Evolutionary conservation across 148 eudicot species (phyloP), one percentile per base, ranked within the genome.

Genomic region (Chenopodium album): DNA sequence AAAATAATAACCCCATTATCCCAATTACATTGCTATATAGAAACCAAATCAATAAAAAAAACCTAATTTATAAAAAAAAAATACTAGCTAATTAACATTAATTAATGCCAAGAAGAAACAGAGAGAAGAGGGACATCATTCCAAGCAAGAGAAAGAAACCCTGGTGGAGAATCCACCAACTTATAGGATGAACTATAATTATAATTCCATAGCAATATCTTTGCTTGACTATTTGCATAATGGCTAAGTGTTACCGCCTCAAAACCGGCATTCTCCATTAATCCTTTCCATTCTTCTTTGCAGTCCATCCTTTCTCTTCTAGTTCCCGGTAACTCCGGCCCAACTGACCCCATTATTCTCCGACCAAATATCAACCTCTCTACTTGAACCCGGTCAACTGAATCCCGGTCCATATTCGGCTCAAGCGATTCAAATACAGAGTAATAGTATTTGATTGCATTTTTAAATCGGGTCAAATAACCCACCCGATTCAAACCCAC

Each of bases 91-190:
- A 26, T 60, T 76, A 54, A 60, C 26, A 26, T 44, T 12, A 72
- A 82, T 85, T 83, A 95, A 83, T 82, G 92, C 99, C 99, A 96
- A 17, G 98, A 90, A 20, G 99, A 96, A 77, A 96, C 90, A 73
- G 95, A 89, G 72, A 96, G 89, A 4, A 96, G 82, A 50, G 91
- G 90, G 28, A 91, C 89, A 84, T 89, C 87, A 44, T 91, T 90
- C 99, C 99, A 96, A 54, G 93, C 92, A 7, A 96, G 87, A 20
- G 95, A 94, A 1, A 96, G 87, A 80, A 95, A 94, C 31, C 95
- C 95, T 70, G 91, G 88, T 11, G 85, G 76, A 7, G 91, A 82
- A 28, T 89, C 89, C 76, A 89, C 75, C 76, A 95, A 80, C 47
- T 87, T 84, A 81, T 91, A 95, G 22, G 76, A 71, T 2, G 87